Base-by-base conservation (phyloP, 2,329 filamentous ascomycete species). In the Aspergillus sp. region DNA sequence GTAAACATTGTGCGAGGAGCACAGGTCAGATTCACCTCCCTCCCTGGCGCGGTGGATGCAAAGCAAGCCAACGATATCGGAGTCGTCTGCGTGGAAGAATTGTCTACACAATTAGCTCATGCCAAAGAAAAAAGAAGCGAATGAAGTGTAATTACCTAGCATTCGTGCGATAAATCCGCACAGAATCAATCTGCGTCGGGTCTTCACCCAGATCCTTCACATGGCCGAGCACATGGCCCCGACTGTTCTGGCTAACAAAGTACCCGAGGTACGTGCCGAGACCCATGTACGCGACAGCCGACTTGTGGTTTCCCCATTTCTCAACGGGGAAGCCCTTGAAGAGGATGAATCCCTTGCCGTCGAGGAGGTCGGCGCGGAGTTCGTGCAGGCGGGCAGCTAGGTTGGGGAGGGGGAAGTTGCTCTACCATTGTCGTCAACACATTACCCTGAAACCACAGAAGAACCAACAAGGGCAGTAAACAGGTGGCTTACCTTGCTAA, bases 181-280 rank as follows among this genome's bases (percentile, higher is more conserved):
- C 91, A 69, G 88, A 89, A 79, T 96, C 90, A 69, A 92, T 96
- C 78, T 92, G 88, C 4, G 83, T 86, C 25, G 89, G 83, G 74
- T 96, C 91, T 67, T 93, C 92, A 49, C 91, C 91, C 3, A 95
- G 84, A 76, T 96, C 92, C 78, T 96, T 94, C 69, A 96, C 92
- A 74, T 96, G 92, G 7, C 92, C 92, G 1, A 96, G 85, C 9
- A 96, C 90, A 77, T 96, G 92, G 48, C 92, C 92, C 17, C 87
- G 86, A 17, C 89, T 88, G 79, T 97, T 96, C 72, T 97, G 92
- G 23, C 87, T 91, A 43, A 96, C 87, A 65, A 95, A 94, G 80
- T 96, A 95, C 60, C 92, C 92, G 9, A 96, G 83, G 75, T 96
- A 89, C 5, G 90, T 91, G 43, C 91, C 89, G 2, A 97, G 83